Evolutionary conservation across 2,329 filamentous ascomycete species (phyloP), one percentile per base, ranked within the genome.

Genomic region (Beauveria varroae): DNA sequence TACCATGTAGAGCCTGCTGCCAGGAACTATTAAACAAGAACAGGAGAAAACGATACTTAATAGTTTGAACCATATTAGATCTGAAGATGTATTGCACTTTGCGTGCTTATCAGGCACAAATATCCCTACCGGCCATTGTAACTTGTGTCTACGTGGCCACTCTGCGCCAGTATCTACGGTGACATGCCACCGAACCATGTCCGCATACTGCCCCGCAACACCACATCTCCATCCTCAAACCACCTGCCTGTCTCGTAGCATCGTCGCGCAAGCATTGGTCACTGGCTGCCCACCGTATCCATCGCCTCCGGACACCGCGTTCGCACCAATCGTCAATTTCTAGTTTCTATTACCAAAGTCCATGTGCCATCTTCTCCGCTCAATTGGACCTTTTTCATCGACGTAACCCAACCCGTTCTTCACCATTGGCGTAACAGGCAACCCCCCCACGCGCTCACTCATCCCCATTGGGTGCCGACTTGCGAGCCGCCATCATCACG

Each of bases 271-370:
- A 47, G 20, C 49, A 60, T 53, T 60, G 49, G 49, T 40, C 57
- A 54, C 57, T 52, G 16, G 40, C 16, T 26, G 57, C 16, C 41
- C 57, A 26, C 40, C 20, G 18, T 24, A 40, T 47, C 50, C 57
- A 54, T 60, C 46, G 28, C 41, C n/a, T 20, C 40, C 14, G 9
- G 24, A 37, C 5, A 28, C 28, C 20, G 14, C 12, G 18, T 24
- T 46, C 57, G 50, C 40, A 20, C 28, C 40, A 28, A 6, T 60
- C 41, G 28, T 46, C n/a, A 6, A 37, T n/a, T 53, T 54, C 41
- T 3, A 56, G 53, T 61, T 61, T 61, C 7, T 26, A 61, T 61
- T 61, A 61, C 53, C 37, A 55, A 61, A 61, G 46, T 14, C 43
- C 18, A 18, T 43, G 52, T 5, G 49, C 26, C 10, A 1, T 37